Percentiles rank a stretch among this genome's conserved stretches.
Evolutionary conservation across 2,329 filamentous ascomycete genomes (phyloP).

Genomic region (Chaetomium sp.): DNA sequence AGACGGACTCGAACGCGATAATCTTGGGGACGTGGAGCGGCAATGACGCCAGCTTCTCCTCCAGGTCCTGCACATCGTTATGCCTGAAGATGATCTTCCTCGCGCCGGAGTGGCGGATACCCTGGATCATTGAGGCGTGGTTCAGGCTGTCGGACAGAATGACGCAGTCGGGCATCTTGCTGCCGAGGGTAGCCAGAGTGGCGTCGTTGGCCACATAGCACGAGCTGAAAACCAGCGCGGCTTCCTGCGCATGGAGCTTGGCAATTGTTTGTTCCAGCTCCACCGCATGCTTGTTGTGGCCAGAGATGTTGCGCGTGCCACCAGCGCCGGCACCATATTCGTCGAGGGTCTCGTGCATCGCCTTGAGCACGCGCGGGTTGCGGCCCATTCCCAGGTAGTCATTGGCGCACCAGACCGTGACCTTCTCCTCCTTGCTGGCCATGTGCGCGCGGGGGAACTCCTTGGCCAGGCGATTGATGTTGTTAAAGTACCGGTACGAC

Average conservation of each 20-base stretch:
- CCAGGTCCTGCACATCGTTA: conserved; percentile 91
- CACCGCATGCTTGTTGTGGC: conserved; percentile 94
- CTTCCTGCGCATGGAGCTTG: conserved; percentile 87
- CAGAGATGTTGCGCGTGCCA: conserved; percentile 95
- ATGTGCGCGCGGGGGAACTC: conserved; percentile 96
- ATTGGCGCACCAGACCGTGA: conserved; percentile 99
- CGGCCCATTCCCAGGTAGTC: conserved; percentile 98
- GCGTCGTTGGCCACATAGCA: conserved; percentile 99
- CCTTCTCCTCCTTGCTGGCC: conserved; percentile 75
- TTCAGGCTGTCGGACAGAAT: conserved; percentile 98
- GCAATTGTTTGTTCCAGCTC: conserved; percentile 79
- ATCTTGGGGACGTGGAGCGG: conserved; percentile 89
- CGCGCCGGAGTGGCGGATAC: conserved; percentile 94
- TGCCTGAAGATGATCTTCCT: conserved; percentile 99
- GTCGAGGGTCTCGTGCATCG: conserved; percentile 94
- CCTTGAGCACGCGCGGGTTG: conserved; percentile 80
- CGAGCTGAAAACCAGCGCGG: conserved; percentile 91
- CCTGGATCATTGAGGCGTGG: conserved; percentile 99
- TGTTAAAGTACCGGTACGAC: conserved; percentile 99
- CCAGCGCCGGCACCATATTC: conserved; percentile 94
- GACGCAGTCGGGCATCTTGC: conserved; percentile 93
- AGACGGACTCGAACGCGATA: conserved; percentile 97
- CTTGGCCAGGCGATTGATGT: conserved; percentile 97
- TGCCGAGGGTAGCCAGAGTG: conserved; percentile 92
- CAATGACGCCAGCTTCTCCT: conserved; percentile 86